Percentiles rank a stretch among this genome's conserved stretches.
phyloP scores from a whole-genome alignment of 176 grass and related monocot genomes.

The Thalia dealbata region DNA sequence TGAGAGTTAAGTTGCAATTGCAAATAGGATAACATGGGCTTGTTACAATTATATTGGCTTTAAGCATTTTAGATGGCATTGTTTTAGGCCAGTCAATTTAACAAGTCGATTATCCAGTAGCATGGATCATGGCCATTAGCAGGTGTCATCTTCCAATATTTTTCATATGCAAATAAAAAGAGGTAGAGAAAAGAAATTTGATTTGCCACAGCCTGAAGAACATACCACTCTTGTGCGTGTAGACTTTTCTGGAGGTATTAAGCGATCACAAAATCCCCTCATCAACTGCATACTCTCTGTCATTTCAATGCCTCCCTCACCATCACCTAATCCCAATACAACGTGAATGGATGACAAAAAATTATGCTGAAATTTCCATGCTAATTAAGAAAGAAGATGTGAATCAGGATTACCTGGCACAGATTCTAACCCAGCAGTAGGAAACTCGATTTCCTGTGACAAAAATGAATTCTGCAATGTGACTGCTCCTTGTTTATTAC shows the following conservation, averaged over 20 bases:
- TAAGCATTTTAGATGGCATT: no score
- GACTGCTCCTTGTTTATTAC: background rate
- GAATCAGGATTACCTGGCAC: conserved; percentile 50
- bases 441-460: conserved; percentile 88
- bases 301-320: conserved; percentile 97
- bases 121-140: no score
- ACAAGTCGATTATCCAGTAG: no score
- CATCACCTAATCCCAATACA: conserved; percentile 45
- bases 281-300: conserved; percentile 94
- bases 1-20: no score
- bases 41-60: no score
- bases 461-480: conserved; percentile 22
- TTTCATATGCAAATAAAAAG: background rate
- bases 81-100: no score
- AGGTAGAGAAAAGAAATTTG: background rate
- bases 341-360: conserved; percentile 9
- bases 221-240: conserved; percentile 76
- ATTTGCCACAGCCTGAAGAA: background rate
- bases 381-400: background rate
- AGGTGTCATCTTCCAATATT: background rate
- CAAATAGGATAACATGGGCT: no score
- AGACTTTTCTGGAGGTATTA: conserved; percentile 66
- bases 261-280: conserved; percentile 67
- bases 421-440: conserved; percentile 73
- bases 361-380: background rate